A percentile compares a stretch with the other conserved stretches of the same genome.
Conservation (phyloP, 306 rosid species). For the Crotalaria pallida region DNA sequence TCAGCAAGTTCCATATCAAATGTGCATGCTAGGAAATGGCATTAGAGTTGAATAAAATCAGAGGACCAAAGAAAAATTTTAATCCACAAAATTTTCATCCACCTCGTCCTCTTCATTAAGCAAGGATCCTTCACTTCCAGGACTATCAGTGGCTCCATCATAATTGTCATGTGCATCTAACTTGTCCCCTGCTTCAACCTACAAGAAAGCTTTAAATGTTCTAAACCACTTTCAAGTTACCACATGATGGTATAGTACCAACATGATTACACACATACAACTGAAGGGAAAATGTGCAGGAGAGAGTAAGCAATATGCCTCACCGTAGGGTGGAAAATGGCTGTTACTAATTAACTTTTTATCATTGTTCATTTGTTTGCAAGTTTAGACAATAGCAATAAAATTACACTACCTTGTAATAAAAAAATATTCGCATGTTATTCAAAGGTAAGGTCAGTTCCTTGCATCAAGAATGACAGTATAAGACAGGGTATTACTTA, state of each 20-base stretch:
- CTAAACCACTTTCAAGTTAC: conserved; percentile 2
- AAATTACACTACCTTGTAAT: neutral
- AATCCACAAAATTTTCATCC: conserved; percentile 13
- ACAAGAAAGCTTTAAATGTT: conserved; percentile 31
- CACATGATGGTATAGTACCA: conserved; percentile 4
- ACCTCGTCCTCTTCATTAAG: conserved; percentile 51
- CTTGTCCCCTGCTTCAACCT: conserved; percentile 43
- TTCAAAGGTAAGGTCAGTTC: neutral
- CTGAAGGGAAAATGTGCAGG: conserved; percentile 10
- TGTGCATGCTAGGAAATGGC: conserved; percentile 4
- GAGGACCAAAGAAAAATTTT: neutral
- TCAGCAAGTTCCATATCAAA: conserved; percentile 14
- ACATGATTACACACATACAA: conserved; percentile 2
- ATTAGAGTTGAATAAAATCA: neutral
- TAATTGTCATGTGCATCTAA: conserved; percentile 36
- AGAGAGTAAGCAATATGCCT: conserved; percentile 21
- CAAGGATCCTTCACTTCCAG: conserved; percentile 30
- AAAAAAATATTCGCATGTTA: neutral
- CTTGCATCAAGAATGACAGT: conserved; percentile 9
- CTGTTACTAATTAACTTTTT: neutral
- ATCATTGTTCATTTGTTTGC: conserved; percentile 6
- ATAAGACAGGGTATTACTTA: neutral
- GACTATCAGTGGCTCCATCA: conserved; percentile 22
- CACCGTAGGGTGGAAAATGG: neutral
- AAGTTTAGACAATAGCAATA: neutral